These are phyloP conservation scores for Corchorus olitorius DNA, from an alignment of 345 rosid species.

Conservation along the genomic window DNA sequence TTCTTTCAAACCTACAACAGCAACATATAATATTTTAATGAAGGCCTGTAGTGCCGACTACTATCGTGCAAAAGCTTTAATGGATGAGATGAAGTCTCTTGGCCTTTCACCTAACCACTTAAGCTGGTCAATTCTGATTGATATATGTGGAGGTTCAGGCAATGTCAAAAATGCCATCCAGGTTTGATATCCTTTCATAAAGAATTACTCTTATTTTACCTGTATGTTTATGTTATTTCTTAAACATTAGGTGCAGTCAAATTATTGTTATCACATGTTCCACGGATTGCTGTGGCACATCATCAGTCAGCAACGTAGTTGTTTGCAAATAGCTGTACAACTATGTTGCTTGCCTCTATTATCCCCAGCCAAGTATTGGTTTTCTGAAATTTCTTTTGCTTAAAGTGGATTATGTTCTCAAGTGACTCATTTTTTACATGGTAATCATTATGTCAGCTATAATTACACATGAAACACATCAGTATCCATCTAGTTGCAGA, in stretches of 20 bases:
- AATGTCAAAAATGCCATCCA: conserved; percentile 72
- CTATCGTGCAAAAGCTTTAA: conserved; percentile 63
- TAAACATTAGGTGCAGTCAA: conserved; percentile 3
- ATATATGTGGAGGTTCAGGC: conserved; percentile 72
- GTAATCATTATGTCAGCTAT: background rate
- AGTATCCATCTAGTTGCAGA: background rate
- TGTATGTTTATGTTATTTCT: background rate
- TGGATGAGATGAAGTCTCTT: conserved; percentile 76
- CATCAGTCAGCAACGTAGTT: background rate
- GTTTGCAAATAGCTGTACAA: background rate
- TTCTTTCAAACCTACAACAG: conserved; percentile 64
- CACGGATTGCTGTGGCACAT: background rate
- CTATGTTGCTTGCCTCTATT: background rate
- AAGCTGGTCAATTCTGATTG: conserved; percentile 89
- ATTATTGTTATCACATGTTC: background rate
- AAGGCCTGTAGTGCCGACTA: conserved; percentile 85
- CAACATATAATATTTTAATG: conserved; percentile 79
- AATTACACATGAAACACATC: background rate
- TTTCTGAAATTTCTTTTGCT: background rate
- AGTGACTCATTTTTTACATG: background rate
- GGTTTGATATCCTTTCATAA: conserved; percentile 44
- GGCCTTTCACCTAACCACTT: conserved; percentile 78
- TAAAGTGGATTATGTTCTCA: background rate
- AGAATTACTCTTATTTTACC: conserved; percentile 1
- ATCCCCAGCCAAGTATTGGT: background rate